Percentiles rank a stretch among this genome's conserved stretches.
phyloP scores from a whole-genome alignment of 108 stramenopile genomes.

The Pinguiococcus pyrenoidosus region DNA sequence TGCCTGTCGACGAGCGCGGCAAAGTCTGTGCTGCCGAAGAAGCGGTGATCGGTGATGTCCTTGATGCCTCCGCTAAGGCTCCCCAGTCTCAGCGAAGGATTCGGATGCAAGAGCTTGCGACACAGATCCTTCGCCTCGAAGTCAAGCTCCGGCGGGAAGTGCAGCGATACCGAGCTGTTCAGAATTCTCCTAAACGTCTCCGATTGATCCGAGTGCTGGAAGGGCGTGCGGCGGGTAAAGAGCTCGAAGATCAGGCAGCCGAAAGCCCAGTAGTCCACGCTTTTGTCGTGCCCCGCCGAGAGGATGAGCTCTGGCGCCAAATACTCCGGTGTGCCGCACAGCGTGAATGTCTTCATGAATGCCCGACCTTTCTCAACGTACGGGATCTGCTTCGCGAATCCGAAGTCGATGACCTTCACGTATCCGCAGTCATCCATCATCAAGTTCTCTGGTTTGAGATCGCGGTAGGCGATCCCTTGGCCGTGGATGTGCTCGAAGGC shows the following conservation, averaged over 20 bases:
- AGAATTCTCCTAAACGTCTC: slow-evolving; percentile 36
- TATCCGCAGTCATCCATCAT: slow-evolving; percentile 78
- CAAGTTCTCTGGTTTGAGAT: slow-evolving; percentile 73
- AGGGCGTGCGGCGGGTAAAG: slow-evolving; percentile 42
- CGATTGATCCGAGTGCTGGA: slow-evolving; percentile 47
- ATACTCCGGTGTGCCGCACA: slow-evolving; percentile 95
- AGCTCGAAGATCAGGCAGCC: slow-evolving; percentile 91
- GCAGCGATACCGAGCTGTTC: not conserved
- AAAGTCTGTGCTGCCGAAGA: slow-evolving; percentile 63
- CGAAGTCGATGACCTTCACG: slow-evolving; percentile 94
- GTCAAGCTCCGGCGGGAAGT: slow-evolving; percentile 64
- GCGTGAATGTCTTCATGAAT: slow-evolving; percentile 78
- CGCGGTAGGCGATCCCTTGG: slow-evolving; percentile 51
- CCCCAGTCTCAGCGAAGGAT: slow-evolving; percentile 34
- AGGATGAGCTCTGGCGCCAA: slow-evolving; percentile 96
- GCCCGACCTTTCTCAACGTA: slow-evolving; percentile 24
- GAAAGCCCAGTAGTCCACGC: slow-evolving; percentile 94
- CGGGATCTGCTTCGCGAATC: slow-evolving; percentile 83
- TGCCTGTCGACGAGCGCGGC: slow-evolving; percentile 37
- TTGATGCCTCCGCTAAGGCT: slow-evolving; percentile 31
- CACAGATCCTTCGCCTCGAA: slow-evolving; percentile 37
- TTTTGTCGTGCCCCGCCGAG: slow-evolving; percentile 86
- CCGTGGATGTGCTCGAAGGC: slow-evolving; percentile 41
- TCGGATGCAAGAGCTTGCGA: slow-evolving; percentile 21
- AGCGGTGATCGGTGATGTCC: slow-evolving; percentile 81